Evolutionary conservation across 768 basidiomycete genomes (phyloP).

Genomic region (Daedaleopsis sinensis): DNA sequence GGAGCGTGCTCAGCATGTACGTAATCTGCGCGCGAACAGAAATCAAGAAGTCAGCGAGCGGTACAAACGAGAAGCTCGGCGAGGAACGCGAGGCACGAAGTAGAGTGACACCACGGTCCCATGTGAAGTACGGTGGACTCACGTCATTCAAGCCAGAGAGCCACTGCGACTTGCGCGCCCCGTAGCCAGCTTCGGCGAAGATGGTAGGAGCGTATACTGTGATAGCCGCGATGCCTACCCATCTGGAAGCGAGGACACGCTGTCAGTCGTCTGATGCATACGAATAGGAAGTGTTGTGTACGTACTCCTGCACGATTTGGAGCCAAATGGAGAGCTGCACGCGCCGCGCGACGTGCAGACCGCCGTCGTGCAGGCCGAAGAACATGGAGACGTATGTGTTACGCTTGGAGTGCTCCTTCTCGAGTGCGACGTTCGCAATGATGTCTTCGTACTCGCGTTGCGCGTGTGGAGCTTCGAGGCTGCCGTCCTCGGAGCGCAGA

Average conservation of each 20-base stretch:
- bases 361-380: constrained; percentile 41
- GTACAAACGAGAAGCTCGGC: background rate
- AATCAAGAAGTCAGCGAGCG: background rate
- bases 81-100: background rate
- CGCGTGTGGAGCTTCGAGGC: constrained; percentile 28
- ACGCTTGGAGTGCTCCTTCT: constrained; percentile 42
- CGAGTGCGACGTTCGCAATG: constrained; percentile 40
- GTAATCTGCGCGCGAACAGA: constrained; percentile 36
- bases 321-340: constrained; percentile 48
- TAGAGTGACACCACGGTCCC: background rate
- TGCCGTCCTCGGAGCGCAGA: constrained; percentile 34
- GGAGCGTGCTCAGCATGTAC: constrained; percentile 44
- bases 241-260: constrained; percentile 25
- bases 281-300: background rate
- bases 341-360: constrained; percentile 44
- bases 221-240: constrained; percentile 49
- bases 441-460: constrained; percentile 42
- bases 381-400: constrained; percentile 49
- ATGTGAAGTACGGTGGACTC: constrained; percentile 1
- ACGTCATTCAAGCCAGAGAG: constrained; percentile 48
- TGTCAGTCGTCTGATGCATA: background rate
- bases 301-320: constrained; percentile 48
- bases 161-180: constrained; percentile 46
- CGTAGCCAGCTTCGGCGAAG: constrained; percentile 47
- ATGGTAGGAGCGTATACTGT: constrained; percentile 50